Evolutionary conservation across 768 basidiomycete species (phyloP).

Genomic region (Mrakia frigida): DNA sequence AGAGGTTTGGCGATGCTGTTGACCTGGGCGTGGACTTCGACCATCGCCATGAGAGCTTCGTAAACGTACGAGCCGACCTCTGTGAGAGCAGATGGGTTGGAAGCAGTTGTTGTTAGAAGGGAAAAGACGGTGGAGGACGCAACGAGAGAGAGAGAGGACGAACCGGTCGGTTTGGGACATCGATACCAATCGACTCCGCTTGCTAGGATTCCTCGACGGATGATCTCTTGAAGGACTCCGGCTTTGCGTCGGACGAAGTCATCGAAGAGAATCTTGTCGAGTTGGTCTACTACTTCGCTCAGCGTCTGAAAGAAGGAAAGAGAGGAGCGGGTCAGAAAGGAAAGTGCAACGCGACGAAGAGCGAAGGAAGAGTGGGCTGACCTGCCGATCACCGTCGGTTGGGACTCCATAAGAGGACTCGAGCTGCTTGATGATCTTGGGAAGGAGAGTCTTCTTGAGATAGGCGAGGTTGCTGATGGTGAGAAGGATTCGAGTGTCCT

Average conservation of each 20-base stretch:
- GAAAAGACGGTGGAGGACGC: too few species aligned
- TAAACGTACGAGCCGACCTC: constrained; percentile 96
- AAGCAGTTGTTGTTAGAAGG: too few species aligned
- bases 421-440: constrained; percentile 72
- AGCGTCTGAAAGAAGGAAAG: constrained; percentile 53
- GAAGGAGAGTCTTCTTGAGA: constrained; percentile 64
- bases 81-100: constrained; percentile 39
- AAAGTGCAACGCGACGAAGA: constrained; percentile 23
- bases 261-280: constrained; percentile 85
- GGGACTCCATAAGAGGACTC: constrained; percentile 68
- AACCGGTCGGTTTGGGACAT: constrained; percentile 85
- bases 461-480: constrained; percentile 84
- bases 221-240: constrained; percentile 58
- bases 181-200: constrained; percentile 87
- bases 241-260: constrained; percentile 79
- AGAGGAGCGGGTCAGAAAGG: neutral
- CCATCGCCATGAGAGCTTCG: constrained; percentile 77
- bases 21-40: constrained; percentile 86
- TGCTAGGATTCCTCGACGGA: constrained; percentile 74
- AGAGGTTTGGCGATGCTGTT: constrained; percentile 70
- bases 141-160: too few species aligned
- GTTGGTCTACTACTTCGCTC: constrained; percentile 67
- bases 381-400: constrained; percentile 67
- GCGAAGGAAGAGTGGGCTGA: constrained; percentile 39
- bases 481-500: constrained; percentile 82